Base-by-base conservation (phyloP, 2,329 filamentous ascomycete species). In the Fusarium oligoseptatum region DNA sequence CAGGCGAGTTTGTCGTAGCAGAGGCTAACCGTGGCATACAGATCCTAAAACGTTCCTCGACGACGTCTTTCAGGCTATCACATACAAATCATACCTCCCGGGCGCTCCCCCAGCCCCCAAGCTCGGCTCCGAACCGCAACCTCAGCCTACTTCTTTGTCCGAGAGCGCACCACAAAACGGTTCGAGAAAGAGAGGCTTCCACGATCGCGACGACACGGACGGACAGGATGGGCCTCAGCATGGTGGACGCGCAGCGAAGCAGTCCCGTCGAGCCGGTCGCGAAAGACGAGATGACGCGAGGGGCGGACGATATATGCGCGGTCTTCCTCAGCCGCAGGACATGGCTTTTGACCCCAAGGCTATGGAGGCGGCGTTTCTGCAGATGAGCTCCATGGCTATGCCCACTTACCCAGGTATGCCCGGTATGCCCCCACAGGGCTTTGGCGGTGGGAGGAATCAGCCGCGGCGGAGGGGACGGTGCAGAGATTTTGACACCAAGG, bases 401-500 rank as follows among this genome's bases (percentile, higher is more conserved):
- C 84, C 85, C 3, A 20, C 41, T 45, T 81, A 80, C 56, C 76
- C 81, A 4, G 76, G 73, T 4, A 82, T 89, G 75, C 82, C 85
- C 77, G 83, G 84, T 67, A 76, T 85, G 81, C 72, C 83, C 76
- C 76, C 72, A 29, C 74, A 72, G 14, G 77, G 81, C 22, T 73
- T 76, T 29, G 70, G 68, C 17, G 75, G 74, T n/a, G 69, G 64
- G 14, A 74, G 66, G 63, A 73, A 37, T 67, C 78, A 80, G 45
- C 79, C 79, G 43, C 83, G 83, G 66, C 84, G 81, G 58, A 85
- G 83, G 72, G 82, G 86, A 66, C 86, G 90, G 67, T 95, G 93
- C 78, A 87, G 89, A 67, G 92, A 94, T 80, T 95, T 93, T 76
- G 92, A 94, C 67, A 89, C 84, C 1, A 93, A 93, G 75, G 94